Evolutionary conservation across 495 filamentous ascomycete genomes (phyloP).

Genomic region (Glonium stellatum): DNA sequence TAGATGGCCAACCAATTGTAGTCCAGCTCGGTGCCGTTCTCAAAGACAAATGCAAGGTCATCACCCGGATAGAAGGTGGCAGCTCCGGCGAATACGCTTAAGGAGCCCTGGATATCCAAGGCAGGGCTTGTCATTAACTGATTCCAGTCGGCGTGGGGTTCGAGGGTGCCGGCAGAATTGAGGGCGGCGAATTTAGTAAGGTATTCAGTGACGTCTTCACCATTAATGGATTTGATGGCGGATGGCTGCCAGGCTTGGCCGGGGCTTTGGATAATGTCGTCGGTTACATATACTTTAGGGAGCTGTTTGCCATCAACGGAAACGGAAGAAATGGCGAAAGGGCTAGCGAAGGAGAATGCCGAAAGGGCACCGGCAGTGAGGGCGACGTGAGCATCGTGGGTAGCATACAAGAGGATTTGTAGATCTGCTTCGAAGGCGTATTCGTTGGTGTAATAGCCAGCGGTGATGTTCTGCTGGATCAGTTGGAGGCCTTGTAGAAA

Average conservation of each 20-base stretch:
- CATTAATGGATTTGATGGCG: not conserved
- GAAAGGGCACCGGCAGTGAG: slow-evolving; percentile 38
- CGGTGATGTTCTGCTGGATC: slow-evolving; percentile 38
- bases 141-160: slow-evolving; percentile 47
- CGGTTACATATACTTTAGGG: not conserved
- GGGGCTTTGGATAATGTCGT: not conserved
- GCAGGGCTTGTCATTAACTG: slow-evolving; percentile 41
- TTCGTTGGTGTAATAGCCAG: slow-evolving; percentile 37
- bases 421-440: slow-evolving; percentile 47
- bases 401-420: slow-evolving; percentile 35
- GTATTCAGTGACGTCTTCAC: slow-evolving; percentile 22
- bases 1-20: slow-evolving; percentile 37
- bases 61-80: slow-evolving; percentile 45
- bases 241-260: not conserved
- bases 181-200: slow-evolving; percentile 39
- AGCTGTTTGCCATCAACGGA: slow-evolving; percentile 35
- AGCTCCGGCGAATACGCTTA: slow-evolving; percentile 36
- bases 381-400: slow-evolving; percentile 44
- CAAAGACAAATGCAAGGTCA: slow-evolving; percentile 37
- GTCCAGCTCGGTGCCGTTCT: slow-evolving; percentile 35
- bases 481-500: slow-evolving; percentile 37
- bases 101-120: slow-evolving; percentile 36
- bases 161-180: slow-evolving; percentile 39
- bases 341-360: slow-evolving; percentile 42
- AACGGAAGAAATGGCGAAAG: slow-evolving; percentile 39